Evolutionary conservation across 257 asterid genomes (phyloP).

Genomic region (Asclepias syriaca): DNA sequence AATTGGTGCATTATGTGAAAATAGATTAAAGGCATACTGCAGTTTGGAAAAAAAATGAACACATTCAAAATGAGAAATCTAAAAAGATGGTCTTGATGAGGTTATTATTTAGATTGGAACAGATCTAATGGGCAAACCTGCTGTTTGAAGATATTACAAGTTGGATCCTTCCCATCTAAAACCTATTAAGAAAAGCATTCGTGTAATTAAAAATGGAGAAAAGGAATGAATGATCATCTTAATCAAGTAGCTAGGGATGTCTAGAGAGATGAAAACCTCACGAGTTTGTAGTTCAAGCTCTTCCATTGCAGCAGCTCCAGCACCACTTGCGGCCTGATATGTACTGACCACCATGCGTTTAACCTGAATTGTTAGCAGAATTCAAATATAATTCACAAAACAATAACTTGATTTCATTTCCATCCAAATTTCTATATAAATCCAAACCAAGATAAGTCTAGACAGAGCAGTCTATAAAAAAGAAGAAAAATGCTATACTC

Average conservation of each 20-base stretch:
- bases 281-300: conserved; percentile 92
- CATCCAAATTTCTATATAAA: neutral
- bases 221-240: neutral
- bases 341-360: conserved; percentile 54
- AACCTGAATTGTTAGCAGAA: conserved; percentile 23
- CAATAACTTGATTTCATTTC: neutral
- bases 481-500: neutral
- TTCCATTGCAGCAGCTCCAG: conserved; percentile 99
- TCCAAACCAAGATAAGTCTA: neutral
- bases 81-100: neutral
- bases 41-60: neutral
- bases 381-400: neutral
- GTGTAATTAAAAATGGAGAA: conserved; percentile 3
- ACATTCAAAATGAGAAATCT: neutral
- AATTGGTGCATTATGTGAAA: conserved; percentile 93
- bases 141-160: conserved; percentile 72
- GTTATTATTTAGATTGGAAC: conserved; percentile 2
- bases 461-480: neutral
- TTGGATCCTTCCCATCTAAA: conserved; percentile 74
- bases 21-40: conserved; percentile 97
- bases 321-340: conserved; percentile 60
- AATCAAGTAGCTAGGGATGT: neutral
- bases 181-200: conserved; percentile 38
- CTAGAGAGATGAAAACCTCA: conserved; percentile 44
- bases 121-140: conserved; percentile 46